phyloP scores from a whole-genome alignment of 176 grass and related monocot species.

The Calamus simplicifolius region DNA sequence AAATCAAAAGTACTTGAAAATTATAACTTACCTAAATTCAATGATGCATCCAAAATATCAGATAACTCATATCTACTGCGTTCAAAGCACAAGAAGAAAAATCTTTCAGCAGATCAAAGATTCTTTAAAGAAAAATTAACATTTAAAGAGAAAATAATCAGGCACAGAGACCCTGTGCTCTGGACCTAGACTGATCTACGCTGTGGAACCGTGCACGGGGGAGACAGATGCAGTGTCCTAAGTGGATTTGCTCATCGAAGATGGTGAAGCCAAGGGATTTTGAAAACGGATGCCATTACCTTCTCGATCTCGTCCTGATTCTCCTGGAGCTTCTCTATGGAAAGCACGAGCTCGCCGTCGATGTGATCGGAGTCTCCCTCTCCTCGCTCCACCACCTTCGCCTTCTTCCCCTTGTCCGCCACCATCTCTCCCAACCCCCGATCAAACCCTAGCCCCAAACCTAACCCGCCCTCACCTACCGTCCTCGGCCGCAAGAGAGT shows the following conservation, averaged over 20 bases:
- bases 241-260: too few species aligned
- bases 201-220: too few species aligned
- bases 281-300: background rate
- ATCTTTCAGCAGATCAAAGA: too few species aligned
- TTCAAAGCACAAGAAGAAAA: too few species aligned
- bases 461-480: background rate
- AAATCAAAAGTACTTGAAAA: slow-evolving; percentile 10
- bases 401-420: slow-evolving; percentile 8
- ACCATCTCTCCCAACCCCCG: background rate
- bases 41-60: slow-evolving; percentile 75
- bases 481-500: too few species aligned
- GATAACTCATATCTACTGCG: slow-evolving; percentile 68
- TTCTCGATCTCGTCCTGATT: slow-evolving; percentile 5
- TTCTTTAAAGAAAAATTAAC: too few species aligned
- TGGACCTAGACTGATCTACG: too few species aligned
- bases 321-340: slow-evolving; percentile 10
- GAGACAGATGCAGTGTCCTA: too few species aligned
- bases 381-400: background rate
- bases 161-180: too few species aligned
- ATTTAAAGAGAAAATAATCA: too few species aligned
- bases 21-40: slow-evolving; percentile 77
- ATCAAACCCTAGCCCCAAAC: too few species aligned
- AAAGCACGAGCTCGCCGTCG: slow-evolving; percentile 2
- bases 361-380: slow-evolving; percentile 2
- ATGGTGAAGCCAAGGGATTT: too few species aligned